These are phyloP conservation scores for Penicillium sp. DNA, from an alignment of 2,329 filamentous ascomycete genomes.

Conservation along the genomic window DNA sequence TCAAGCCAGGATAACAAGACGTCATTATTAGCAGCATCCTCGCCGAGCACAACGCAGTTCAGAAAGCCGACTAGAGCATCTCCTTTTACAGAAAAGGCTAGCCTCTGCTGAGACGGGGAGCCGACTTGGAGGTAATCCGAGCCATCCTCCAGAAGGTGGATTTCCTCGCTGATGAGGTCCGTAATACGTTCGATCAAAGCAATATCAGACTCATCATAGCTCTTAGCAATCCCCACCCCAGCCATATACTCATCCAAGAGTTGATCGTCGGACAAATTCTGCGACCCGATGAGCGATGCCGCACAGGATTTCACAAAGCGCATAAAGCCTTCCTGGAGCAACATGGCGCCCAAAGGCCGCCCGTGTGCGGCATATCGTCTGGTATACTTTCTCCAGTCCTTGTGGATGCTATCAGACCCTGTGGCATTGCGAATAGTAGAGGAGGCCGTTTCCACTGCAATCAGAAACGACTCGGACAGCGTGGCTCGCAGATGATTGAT, in stretches of 20 bases:
- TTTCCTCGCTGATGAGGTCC: conserved; percentile 74
- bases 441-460: conserved; percentile 83
- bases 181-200: conserved; percentile 60
- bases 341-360: conserved; percentile 84
- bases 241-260: conserved; percentile 74
- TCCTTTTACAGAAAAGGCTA: conserved; percentile 84
- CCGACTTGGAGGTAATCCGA: conserved; percentile 87
- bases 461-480: conserved; percentile 80
- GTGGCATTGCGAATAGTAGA: conserved; percentile 84
- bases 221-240: conserved; percentile 51
- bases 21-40: conserved; percentile 77
- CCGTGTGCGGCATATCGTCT: conserved; percentile 79
- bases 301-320: conserved; percentile 77
- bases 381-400: conserved; percentile 85
- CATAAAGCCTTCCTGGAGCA: conserved; percentile 86
- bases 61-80: conserved; percentile 79
- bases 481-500: conserved; percentile 71
- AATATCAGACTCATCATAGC: conserved; percentile 37
- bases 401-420: conserved; percentile 63
- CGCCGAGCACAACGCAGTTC: conserved; percentile 80
- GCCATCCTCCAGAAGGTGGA: conserved; percentile 82
- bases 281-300: conserved; percentile 66
- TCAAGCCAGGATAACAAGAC: conserved; percentile 82
- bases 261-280: conserved; percentile 61
- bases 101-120: conserved; percentile 79